A percentile compares a stretch with the other conserved stretches of the same genome.
Conservation (phyloP, 2,329 filamentous ascomycete species). For the Aspergillus proliferans region DNA sequence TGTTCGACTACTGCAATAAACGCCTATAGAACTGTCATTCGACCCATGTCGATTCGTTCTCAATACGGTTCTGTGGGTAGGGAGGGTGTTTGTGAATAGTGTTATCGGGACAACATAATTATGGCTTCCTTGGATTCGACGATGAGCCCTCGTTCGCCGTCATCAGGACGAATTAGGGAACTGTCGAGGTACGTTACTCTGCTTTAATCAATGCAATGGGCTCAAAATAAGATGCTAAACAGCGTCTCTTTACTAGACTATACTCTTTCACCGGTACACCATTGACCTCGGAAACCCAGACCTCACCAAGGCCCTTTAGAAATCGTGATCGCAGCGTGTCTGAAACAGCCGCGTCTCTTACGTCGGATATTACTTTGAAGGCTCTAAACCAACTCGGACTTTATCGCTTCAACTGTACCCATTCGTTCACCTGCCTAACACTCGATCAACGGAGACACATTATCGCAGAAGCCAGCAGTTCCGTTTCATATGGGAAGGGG, state of each 20-base stretch:
- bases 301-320: background rate
- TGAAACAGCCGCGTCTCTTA: background rate
- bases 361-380: conserved; percentile 32
- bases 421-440: conserved; percentile 46
- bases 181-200: background rate
- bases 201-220: background rate
- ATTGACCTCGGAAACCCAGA: background rate
- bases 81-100: background rate
- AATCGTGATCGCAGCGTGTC: background rate
- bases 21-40: background rate
- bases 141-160: background rate
- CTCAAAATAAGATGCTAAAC: background rate
- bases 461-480: conserved; percentile 46
- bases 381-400: conserved; percentile 46
- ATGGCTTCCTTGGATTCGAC: background rate
- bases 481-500: conserved; percentile 19
- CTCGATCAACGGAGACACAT: conserved; percentile 42
- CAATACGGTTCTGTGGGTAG: background rate
- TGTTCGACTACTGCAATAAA: background rate
- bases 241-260: background rate
- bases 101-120: background rate
- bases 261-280: background rate
- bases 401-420: conserved; percentile 35
- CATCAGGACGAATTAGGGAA: background rate
- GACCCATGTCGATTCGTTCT: background rate